Percentiles rank a stretch among this genome's conserved stretches.
Conservation (phyloP, 257 asterid species). For the Nicotiana attenuata region DNA sequence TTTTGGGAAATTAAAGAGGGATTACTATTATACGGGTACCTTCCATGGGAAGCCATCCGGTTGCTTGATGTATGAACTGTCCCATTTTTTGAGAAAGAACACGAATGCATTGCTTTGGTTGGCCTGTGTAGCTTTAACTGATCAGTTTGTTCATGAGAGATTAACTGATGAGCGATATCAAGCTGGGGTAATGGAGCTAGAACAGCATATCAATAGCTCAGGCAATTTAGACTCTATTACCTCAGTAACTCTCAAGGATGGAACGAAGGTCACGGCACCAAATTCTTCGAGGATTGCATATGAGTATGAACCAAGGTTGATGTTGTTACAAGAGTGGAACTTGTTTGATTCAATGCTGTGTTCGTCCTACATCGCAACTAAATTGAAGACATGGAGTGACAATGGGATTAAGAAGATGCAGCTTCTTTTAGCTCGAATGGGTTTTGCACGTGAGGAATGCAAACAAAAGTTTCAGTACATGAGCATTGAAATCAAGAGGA, state of each 20-base stretch:
- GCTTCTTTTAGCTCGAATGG: conserved; percentile 93
- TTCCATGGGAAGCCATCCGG: conserved; percentile 97
- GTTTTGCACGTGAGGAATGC: conserved; percentile 89
- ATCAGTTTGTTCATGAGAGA: conserved; percentile 92
- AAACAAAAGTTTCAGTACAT: conserved; percentile 88
- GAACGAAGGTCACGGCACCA: conserved; percentile 82
- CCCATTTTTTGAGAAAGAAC: conserved; percentile 68
- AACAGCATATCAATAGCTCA: conserved; percentile 82
- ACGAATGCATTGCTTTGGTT: conserved; percentile 84
- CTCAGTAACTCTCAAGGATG: conserved; percentile 86
- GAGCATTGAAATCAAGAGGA: conserved; percentile 77
- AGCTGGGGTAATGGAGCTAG: conserved; percentile 89
- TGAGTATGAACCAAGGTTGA: conserved; percentile 81
- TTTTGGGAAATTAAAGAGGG: conserved; percentile 63
- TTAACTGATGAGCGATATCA: conserved; percentile 85
- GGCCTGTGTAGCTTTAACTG: conserved; percentile 93
- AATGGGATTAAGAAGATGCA: conserved; percentile 85
- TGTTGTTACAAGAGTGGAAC: conserved; percentile 97
- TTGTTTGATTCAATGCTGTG: conserved; percentile 94
- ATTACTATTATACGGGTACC: conserved; percentile 81
- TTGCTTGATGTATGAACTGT: conserved; percentile 90
- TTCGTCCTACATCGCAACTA: conserved; percentile 89
- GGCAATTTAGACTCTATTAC: conserved; percentile 74
- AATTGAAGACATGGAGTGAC: conserved; percentile 94
- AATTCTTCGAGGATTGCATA: conserved; percentile 74